Base-by-base conservation (phyloP, 768 basidiomycete genomes). In the Lepiota venenata region DNA sequence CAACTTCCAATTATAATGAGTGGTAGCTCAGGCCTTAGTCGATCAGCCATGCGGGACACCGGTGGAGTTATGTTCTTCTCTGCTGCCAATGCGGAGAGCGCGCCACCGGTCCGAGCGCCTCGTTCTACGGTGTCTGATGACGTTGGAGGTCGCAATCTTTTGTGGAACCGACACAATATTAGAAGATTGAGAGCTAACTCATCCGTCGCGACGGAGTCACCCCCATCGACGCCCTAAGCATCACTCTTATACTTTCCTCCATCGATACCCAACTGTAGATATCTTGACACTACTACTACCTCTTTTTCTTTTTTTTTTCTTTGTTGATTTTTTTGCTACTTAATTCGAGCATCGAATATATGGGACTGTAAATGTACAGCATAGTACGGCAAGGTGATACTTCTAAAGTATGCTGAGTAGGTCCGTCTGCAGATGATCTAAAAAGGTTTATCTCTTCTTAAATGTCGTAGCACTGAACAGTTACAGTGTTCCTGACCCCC, bases 91-190 rank as follows among this genome's bases (percentile, higher is more conserved):
- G 53, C 39, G 29, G 53, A 55, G 47, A 55, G 53, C 40, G 48
- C 53, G 37, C 53, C 53, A n/a, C 45, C 53, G 21, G 27, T 20
- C 22, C 53, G 47, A 12, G 35, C 39, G 20, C 18, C 39, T 15
- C 53, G 53, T 18, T 55, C 53, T 32, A 43, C 29, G 25, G 46
- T 47, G 39, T 55, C 53, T 18, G 53, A 55, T 36, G 53, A 48
- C 36, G 46, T 55, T 20, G 47, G 20, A n/a, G 39, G 29, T 15
- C 47, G 29, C 36, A 55, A 40, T 22, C 40, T n/a, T 15, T 20
- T 22, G 20, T 55, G 53, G 53, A 55, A 37, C 32, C 53, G 41
- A 21, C 40, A 35, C 4, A 41, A 29, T 27, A n/a, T 22, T 37
- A 15, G 39, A 29, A 16, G 40, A 29, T 15, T 22, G 8, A 55